These are phyloP conservation scores for Saturnispora zaruensis DNA, from an alignment of 805 yeast genomes.

Conservation along the genomic window DNA sequence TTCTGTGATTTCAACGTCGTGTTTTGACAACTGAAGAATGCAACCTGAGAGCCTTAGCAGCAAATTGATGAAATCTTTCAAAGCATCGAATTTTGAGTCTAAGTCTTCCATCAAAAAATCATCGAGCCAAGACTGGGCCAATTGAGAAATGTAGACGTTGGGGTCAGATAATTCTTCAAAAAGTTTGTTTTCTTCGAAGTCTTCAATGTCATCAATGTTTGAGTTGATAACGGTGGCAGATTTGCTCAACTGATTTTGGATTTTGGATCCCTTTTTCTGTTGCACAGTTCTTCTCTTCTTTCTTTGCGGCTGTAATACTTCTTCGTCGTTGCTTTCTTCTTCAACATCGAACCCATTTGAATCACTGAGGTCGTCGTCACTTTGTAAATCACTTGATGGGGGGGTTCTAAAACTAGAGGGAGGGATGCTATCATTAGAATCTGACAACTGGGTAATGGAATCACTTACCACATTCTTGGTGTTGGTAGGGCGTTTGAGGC, in stretches of 20 bases:
- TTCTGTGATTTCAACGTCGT: slow-evolving; percentile 49
- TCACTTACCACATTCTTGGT: neutral
- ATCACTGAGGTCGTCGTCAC: neutral
- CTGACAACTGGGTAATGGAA: neutral
- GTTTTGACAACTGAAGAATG: slow-evolving; percentile 53
- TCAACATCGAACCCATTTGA: slow-evolving; percentile 1
- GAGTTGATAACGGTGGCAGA: neutral
- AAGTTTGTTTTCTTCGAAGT: slow-evolving; percentile 38
- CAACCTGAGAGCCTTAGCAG: slow-evolving; percentile 68
- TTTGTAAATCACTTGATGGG: neutral
- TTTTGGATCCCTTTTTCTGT: neutral
- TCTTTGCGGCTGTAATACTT: neutral
- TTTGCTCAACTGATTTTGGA: neutral
- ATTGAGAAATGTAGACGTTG: slow-evolving; percentile 40
- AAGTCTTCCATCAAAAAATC: slow-evolving; percentile 32
- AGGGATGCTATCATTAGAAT: neutral
- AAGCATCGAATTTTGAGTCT: slow-evolving; percentile 36
- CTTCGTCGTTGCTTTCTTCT: slow-evolving; percentile 4
- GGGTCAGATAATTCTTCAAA: slow-evolving; percentile 44
- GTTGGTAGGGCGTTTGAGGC: neutral
- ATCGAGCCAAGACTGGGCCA: slow-evolving; percentile 53
- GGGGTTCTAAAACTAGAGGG: neutral
- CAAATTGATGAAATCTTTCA: slow-evolving; percentile 59
- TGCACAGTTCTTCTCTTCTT: neutral
- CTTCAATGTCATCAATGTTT: slow-evolving; percentile 33